Evolutionary conservation across 345 rosid species (phyloP).

Genomic region (Populus simonii): DNA sequence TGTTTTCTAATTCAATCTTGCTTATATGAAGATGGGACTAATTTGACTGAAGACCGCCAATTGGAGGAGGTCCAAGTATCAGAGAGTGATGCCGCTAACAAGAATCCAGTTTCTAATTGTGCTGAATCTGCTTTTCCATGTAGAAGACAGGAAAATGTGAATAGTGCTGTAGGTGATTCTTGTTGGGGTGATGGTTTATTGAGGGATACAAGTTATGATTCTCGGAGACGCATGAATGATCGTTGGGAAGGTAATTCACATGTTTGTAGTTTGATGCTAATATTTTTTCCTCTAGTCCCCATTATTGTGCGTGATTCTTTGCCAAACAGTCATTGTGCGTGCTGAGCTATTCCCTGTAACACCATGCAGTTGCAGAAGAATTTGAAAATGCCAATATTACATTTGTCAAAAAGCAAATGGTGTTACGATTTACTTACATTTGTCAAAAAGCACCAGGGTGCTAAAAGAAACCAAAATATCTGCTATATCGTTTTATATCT

Average conservation of each 20-base stretch:
- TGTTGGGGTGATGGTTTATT: conserved; percentile 9
- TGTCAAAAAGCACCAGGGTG: background rate
- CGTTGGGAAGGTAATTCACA: conserved; percentile 27
- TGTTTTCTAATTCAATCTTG: conserved; percentile 6
- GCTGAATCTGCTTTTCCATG: conserved; percentile 16
- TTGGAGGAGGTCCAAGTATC: conserved; percentile 17
- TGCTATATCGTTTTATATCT: background rate
- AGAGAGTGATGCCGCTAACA: conserved; percentile 13
- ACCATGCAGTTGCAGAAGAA: too few species aligned
- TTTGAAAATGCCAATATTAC: background rate
- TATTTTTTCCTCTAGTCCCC: background rate
- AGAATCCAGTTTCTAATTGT: conserved; percentile 2
- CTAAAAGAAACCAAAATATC: background rate
- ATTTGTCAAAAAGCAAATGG: background rate
- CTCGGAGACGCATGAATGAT: conserved; percentile 2
- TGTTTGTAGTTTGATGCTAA: conserved; percentile 11
- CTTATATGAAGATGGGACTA: conserved; percentile 10
- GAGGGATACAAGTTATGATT: conserved; percentile 11
- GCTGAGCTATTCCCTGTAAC: too few species aligned
- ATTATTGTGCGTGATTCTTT: background rate
- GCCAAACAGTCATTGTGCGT: background rate
- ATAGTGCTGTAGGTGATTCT: conserved; percentile 17
- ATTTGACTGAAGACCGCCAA: conserved; percentile 10
- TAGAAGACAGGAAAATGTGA: conserved; percentile 14
- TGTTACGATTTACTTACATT: background rate